Evolutionary conservation across 345 rosid species (phyloP).

Genomic region (Draba incana): DNA sequence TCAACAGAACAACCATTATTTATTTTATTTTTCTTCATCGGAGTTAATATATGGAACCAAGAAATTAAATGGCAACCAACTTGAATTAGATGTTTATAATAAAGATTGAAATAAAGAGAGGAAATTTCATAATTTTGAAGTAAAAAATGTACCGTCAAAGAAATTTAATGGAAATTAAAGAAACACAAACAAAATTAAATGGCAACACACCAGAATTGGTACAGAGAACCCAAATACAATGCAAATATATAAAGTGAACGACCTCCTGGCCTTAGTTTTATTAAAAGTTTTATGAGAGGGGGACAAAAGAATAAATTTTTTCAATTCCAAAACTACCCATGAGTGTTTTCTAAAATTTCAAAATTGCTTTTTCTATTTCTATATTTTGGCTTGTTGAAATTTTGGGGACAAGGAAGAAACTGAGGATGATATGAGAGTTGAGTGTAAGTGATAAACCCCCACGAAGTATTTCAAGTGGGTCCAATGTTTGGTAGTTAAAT

Average conservation of each 20-base stretch:
- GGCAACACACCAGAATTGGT: conserved; percentile 48
- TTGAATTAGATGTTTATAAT: conserved; percentile 40
- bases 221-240: conserved; percentile 41
- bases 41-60: conserved; percentile 64
- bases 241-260: conserved; percentile 41
- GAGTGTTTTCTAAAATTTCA: conserved; percentile 6
- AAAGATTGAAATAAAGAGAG: conserved; percentile 37
- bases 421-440: conserved; percentile 18
- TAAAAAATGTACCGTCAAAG: conserved; percentile 49
- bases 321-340: conserved; percentile 40
- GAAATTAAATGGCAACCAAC: conserved; percentile 69
- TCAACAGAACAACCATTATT: conserved; percentile 42
- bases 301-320: conserved; percentile 38
- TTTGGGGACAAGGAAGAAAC: conserved; percentile 25
- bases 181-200: conserved; percentile 48
- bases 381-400: conserved; percentile 30
- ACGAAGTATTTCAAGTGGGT: conserved; percentile 35
- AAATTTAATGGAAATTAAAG: conserved; percentile 56
- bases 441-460: conserved; percentile 15
- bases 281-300: conserved; percentile 41
- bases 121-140: conserved; percentile 52
- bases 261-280: conserved; percentile 39
- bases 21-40: conserved; percentile 45
- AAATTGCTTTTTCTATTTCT: conserved; percentile 3
- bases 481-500: conserved; percentile 35